Percentiles rank a stretch among this genome's conserved stretches.
Conservation (phyloP, 768 basidiomycete genomes). For the Trametes villosa region DNA sequence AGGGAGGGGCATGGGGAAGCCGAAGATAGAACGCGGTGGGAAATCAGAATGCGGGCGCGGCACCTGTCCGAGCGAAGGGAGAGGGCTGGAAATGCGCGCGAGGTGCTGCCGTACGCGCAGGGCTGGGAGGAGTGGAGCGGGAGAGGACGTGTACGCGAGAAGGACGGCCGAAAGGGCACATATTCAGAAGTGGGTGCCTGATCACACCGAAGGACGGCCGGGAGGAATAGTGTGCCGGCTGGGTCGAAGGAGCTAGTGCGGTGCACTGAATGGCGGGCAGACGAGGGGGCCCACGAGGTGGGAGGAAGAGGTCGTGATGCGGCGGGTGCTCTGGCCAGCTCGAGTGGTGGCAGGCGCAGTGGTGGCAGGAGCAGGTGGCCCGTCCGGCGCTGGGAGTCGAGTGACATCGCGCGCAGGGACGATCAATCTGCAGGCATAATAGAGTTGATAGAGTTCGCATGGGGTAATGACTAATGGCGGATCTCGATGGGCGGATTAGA, state of each 20-base stretch:
- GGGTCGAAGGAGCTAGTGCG: background rate
- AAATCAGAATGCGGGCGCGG: background rate
- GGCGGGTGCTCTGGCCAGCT: background rate
- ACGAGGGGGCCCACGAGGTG: conserved; percentile 13
- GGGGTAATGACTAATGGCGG: conserved; percentile 6
- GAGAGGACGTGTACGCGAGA: conserved; percentile 7
- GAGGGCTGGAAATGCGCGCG: background rate
- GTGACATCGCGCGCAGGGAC: conserved; percentile 14
- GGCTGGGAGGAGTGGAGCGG: background rate
- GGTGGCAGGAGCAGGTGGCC: background rate
- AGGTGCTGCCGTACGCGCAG: background rate
- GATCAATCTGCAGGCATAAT: conserved; percentile 20
- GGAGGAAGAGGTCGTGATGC: background rate
- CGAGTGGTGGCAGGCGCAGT: background rate
- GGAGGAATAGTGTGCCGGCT: background rate
- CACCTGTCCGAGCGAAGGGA: background rate
- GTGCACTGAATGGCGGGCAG: conserved; percentile 1
- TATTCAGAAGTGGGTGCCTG: conserved; percentile 13
- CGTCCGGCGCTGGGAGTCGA: background rate
- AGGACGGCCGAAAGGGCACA: conserved; percentile 6
- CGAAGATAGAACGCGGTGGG: conserved; percentile 8
- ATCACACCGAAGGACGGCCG: background rate
- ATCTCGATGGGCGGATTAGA: conserved; percentile 18
- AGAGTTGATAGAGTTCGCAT: conserved; percentile 16
- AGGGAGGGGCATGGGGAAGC: background rate